Evolutionary conservation across 257 asterid genomes (phyloP).

Genomic region (Penstemon barbatus): DNA sequence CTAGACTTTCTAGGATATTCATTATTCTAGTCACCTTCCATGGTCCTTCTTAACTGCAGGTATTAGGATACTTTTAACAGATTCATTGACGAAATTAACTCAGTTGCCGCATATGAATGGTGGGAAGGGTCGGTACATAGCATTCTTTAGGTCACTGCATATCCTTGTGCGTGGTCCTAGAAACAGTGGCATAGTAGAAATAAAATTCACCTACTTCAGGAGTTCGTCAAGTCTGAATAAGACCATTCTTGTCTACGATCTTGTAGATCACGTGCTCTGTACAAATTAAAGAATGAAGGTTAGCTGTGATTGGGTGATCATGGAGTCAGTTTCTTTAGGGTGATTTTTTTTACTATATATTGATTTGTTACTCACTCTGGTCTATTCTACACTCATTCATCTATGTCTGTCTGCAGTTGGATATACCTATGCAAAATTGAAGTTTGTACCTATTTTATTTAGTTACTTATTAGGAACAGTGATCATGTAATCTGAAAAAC

Average conservation of each 20-base stretch:
- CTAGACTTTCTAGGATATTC: too few relatives aligned
- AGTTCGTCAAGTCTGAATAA: slow-evolving; percentile 86
- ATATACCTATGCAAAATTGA: not conserved
- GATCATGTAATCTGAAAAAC: not conserved
- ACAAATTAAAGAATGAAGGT: slow-evolving; percentile 99
- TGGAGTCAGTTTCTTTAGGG: slow-evolving; percentile 24
- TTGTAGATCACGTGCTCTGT: slow-evolving; percentile 91
- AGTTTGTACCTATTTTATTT: slow-evolving; percentile 1
- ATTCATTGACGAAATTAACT: slow-evolving; percentile 84
- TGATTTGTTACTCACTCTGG: not conserved
- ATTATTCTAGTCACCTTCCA: slow-evolving; percentile 20
- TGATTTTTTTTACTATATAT: slow-evolving; percentile 7
- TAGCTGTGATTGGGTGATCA: slow-evolving; percentile 26
- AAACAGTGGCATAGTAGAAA: slow-evolving; percentile 96
- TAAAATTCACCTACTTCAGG: slow-evolving; percentile 84
- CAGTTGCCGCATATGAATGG: slow-evolving; percentile 96
- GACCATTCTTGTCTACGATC: slow-evolving; percentile 95
- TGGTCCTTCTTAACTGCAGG: slow-evolving; percentile 45
- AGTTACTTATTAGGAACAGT: not conserved
- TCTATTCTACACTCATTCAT: not conserved
- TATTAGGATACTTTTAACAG: slow-evolving; percentile 96
- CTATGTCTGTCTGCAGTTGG: not conserved
- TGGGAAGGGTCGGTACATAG: slow-evolving; percentile 99
- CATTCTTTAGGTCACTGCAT: slow-evolving; percentile 83
- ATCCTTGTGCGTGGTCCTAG: slow-evolving; percentile 99